Base-by-base conservation (phyloP, 495 filamentous ascomycete species). In the Massariosphaeria phaeospora region DNA sequence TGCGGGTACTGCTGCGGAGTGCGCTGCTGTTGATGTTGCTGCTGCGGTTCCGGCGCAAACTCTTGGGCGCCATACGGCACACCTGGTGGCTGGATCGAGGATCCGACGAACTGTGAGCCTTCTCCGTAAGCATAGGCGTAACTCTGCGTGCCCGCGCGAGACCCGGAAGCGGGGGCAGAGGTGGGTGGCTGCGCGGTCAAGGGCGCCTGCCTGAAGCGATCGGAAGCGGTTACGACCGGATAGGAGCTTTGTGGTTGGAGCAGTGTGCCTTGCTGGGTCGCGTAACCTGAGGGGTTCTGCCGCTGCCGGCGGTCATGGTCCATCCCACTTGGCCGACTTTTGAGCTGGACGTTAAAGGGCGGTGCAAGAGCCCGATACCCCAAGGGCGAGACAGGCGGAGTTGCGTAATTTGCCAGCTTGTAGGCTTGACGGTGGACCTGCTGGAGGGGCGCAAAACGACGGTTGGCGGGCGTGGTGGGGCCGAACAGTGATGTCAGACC, bases 81-180 rank as follows among this genome's bases (percentile, higher is more conserved):
- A 9, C 68, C 55, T 40, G 66, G 71, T 45, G 75, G 69, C 34
- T 73, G 72, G 62, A 83, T 73, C 15, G 73, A 55, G 7, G 71
- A 62, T 2, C 57, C 62, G 39, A 75, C 69, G 62, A 79, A 83
- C 52, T 75, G 68, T n/a, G 73, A 50, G 3, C 73, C 68, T 42
- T 82, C 79, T 45, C 73, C 80, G 27, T 76, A 76, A 58, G 71
- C 73, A 70, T 84, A 83, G 40, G 70, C 66, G 56, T 59, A 63
- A 41, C 71, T 66, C 64, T 78, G 67, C 41, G 72, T 66, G 47
- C 69, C 70, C 52, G 75, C 70, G 35, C 49, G 43, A 26, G 71
- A 69, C 44, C 73, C 61, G 2, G 57, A 27, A n/a, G 64, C 25
- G 24, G 65, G 43, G 15, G 66, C 51, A 2, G 58, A 50, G 12